Base-by-base conservation (phyloP, 257 asterid genomes). In the Primulina eburnea region DNA sequence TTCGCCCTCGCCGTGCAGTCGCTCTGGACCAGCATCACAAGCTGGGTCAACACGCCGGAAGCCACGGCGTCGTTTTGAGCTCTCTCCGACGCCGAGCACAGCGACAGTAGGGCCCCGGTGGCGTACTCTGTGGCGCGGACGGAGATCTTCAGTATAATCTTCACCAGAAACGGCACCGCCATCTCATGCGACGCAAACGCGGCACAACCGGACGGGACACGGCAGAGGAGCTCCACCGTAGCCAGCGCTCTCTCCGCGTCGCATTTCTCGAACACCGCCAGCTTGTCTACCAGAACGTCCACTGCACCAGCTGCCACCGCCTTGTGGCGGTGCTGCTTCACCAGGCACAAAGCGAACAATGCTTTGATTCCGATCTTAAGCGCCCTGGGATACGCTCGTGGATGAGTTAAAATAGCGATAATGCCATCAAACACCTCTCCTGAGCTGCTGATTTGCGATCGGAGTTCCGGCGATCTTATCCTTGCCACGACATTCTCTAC, bases 401-500 rank as follows among this genome's bases (percentile, higher is more conserved):
- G 96, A 67, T 79, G 88, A 20, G 75, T 86, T 65, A 93, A 52
- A 37, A 93, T 80, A 16, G 89, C 90, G 63, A 90, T 61, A 0
- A 90, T 75, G 17, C 99, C 97, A n/a, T 87, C 88, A 68, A 89
- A 93, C 17, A 93, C 83, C 4, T 88, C 97, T 10, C 86, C 91
- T 1, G 81, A 79, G 38, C 77, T 72, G 60, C 96, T 75, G 75
- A 93, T 73, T 58, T 82, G 90, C 9, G 86, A 43, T 2, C 99
- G 91, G 58, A 90, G 83, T 71, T 93, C 99, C 84, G 95, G 76
- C 62, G 96, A 87, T 71, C 95, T 84, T 12, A 87, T 65, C 29
- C 96, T 96, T 21, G 96, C 83, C 24, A 80, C 82, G 2, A 82
- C 83, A 35, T 67, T 72, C 78, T 93, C 99, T 21, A 90, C 83